phyloP scores from a whole-genome alignment of 108 stramenopile genomes.

The Cylindrotheca closterium region DNA sequence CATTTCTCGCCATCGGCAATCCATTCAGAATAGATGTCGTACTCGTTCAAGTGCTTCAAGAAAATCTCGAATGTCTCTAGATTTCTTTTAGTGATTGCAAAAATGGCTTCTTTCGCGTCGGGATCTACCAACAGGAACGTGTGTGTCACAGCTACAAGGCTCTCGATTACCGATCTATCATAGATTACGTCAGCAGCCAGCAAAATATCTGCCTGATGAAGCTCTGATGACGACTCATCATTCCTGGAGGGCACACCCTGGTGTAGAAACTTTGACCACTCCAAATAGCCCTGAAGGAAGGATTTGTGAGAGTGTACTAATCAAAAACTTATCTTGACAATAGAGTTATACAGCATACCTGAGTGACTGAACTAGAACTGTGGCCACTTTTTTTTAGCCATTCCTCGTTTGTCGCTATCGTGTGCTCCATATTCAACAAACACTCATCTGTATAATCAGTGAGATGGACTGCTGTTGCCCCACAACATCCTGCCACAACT shows the following conservation, averaged over 20 bases:
- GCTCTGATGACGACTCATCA: slow-evolving; percentile 1
- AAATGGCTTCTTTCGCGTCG: slow-evolving; percentile 34
- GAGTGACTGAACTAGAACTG: not conserved
- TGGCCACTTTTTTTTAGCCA: slow-evolving; percentile 28
- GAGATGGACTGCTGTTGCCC: slow-evolving; percentile 42
- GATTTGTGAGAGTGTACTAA: too few species aligned
- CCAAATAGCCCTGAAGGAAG: slow-evolving; percentile 56
- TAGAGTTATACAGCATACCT: too few species aligned
- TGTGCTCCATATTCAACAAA: slow-evolving; percentile 59
- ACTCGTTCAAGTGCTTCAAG: slow-evolving; percentile 30
- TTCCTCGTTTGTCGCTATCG: slow-evolving; percentile 45
- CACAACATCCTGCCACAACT: slow-evolving; percentile 43
- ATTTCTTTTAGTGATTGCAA: slow-evolving; percentile 61
- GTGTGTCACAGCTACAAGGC: slow-evolving; percentile 36
- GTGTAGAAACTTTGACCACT: slow-evolving; percentile 48
- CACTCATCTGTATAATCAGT: slow-evolving; percentile 69
- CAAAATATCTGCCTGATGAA: slow-evolving; percentile 45
- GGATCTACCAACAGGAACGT: slow-evolving; percentile 31
- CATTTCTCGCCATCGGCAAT: slow-evolving; percentile 14
- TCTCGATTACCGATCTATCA: slow-evolving; percentile 37
- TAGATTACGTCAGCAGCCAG: slow-evolving; percentile 76
- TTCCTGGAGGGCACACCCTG: not conserved
- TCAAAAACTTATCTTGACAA: too few species aligned
- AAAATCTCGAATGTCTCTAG: slow-evolving; percentile 52
- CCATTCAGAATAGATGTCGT: slow-evolving; percentile 34